Percentiles rank a stretch among this genome's conserved stretches.
Evolutionary conservation across 805 yeast species (phyloP).

Genomic region (Pichia californica): DNA sequence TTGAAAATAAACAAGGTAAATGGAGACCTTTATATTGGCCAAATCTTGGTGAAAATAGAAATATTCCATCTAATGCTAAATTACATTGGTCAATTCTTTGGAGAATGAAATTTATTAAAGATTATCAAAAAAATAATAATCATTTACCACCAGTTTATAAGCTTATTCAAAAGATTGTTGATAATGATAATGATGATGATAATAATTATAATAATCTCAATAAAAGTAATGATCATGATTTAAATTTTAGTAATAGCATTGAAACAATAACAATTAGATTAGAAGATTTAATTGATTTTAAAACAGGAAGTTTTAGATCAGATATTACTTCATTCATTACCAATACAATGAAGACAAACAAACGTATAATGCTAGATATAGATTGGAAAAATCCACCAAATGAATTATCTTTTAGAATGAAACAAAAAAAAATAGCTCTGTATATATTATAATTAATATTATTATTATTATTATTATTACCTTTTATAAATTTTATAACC

Average conservation of each 20-base stretch:
- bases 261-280: neutral
- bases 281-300: constrained; percentile 17
- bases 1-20: constrained; percentile 40
- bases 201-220: too few relatives aligned
- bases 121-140: constrained; percentile 43
- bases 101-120: constrained; percentile 41
- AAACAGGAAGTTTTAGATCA: constrained; percentile 16
- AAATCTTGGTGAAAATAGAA: constrained; percentile 48
- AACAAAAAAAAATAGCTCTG: too few relatives aligned
- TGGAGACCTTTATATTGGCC: constrained; percentile 49
- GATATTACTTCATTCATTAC: constrained; percentile 8
- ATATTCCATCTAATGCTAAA: constrained; percentile 37
- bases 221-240: too few relatives aligned
- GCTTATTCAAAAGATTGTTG: constrained; percentile 13
- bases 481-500: too few relatives aligned
- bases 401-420: constrained; percentile 2
- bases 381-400: constrained; percentile 11
- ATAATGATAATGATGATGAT: constrained; percentile 4
- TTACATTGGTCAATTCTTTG: constrained; percentile 63
- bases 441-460: too few relatives aligned
- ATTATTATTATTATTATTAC: too few relatives aligned
- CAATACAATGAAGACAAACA: neutral
- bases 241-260: neutral
- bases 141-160: constrained; percentile 35
- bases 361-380: neutral